phyloP scores from a whole-genome alignment of 148 eudicot genomes.

The Rhododendron williamsianum region DNA sequence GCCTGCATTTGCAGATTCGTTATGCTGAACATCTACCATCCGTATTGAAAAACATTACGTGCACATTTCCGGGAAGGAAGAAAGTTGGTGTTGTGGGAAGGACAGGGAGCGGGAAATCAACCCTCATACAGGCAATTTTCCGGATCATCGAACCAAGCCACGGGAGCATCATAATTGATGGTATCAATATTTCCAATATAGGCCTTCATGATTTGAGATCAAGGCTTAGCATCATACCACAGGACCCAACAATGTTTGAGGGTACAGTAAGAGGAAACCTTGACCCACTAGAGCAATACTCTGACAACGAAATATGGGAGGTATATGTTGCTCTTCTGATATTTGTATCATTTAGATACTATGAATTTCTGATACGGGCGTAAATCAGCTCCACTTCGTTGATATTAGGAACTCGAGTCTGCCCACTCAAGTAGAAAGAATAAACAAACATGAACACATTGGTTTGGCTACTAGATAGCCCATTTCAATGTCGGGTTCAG shows the following conservation, averaged over 20 bases:
- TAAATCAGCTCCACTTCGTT: background rate
- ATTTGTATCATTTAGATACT: background rate
- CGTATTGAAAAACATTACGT: conserved; percentile 76
- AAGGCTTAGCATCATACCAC: conserved; percentile 92
- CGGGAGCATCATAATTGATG: conserved; percentile 79
- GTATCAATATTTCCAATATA: conserved; percentile 64
- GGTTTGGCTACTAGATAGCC: background rate
- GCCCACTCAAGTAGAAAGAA: background rate
- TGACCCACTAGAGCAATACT: conserved; percentile 71
- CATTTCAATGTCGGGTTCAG: background rate
- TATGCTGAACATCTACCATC: conserved; percentile 94
- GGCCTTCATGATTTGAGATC: conserved; percentile 94
- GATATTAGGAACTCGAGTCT: background rate
- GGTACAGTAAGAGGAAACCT: conserved; percentile 93
- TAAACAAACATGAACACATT: background rate
- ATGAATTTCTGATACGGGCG: background rate
- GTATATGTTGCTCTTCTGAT: conserved; percentile 23
- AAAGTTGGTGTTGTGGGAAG: conserved; percentile 95
- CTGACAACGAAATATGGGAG: conserved; percentile 86
- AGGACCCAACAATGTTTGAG: conserved; percentile 97
- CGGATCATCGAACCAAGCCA: conserved; percentile 77
- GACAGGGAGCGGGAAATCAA: conserved; percentile 97
- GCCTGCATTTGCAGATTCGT: conserved; percentile 55
- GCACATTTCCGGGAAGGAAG: conserved; percentile 87
- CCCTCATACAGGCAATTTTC: conserved; percentile 90